phyloP scores from a whole-genome alignment of 2,329 filamentous ascomycete species.

The Talaromyces sp. region DNA sequence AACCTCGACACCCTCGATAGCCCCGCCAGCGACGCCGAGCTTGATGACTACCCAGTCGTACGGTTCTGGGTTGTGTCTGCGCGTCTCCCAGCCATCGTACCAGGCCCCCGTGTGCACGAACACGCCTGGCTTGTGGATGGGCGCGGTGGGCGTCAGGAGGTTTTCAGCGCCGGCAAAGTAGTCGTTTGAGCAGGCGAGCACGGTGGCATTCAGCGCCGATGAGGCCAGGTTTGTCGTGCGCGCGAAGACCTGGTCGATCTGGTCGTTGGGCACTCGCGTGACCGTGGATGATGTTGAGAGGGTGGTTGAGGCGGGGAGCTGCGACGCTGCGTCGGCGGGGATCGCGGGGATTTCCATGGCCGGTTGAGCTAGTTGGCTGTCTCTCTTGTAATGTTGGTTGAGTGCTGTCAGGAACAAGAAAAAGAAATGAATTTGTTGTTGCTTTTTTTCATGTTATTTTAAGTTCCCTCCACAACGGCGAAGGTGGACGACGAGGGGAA shows the following conservation, averaged over 20 bases:
- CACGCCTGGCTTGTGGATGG: slow-evolving; percentile 53
- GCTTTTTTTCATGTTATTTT: background rate
- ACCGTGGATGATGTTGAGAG: background rate
- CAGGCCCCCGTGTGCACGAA: slow-evolving; percentile 58
- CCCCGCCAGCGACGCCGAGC: slow-evolving; percentile 46
- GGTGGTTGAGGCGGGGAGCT: slow-evolving; percentile 4
- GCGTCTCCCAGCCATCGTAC: slow-evolving; percentile 63
- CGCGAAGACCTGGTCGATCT: slow-evolving; percentile 52
- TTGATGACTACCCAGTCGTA: slow-evolving; percentile 58
- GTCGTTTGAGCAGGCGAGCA: slow-evolving; percentile 56
- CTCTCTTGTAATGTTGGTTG: background rate
- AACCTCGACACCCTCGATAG: slow-evolving; percentile 39
- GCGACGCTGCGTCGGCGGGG: slow-evolving; percentile 1
- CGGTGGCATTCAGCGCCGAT: slow-evolving; percentile 45
- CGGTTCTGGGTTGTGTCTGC: slow-evolving; percentile 53
- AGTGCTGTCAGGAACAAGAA: background rate
- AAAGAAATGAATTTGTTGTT: background rate
- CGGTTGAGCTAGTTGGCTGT: background rate
- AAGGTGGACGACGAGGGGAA: background rate
- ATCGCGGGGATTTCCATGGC: slow-evolving; percentile 6
- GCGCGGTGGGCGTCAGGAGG: slow-evolving; percentile 53
- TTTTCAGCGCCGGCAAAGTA: slow-evolving; percentile 58
- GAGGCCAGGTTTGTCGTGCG: slow-evolving; percentile 48
- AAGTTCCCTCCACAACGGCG: background rate
- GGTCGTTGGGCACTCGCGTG: slow-evolving; percentile 38